These are phyloP conservation scores for Diplogelasinospora grovesii DNA, from an alignment of 495 filamentous ascomycete genomes.

Conservation along the genomic window DNA sequence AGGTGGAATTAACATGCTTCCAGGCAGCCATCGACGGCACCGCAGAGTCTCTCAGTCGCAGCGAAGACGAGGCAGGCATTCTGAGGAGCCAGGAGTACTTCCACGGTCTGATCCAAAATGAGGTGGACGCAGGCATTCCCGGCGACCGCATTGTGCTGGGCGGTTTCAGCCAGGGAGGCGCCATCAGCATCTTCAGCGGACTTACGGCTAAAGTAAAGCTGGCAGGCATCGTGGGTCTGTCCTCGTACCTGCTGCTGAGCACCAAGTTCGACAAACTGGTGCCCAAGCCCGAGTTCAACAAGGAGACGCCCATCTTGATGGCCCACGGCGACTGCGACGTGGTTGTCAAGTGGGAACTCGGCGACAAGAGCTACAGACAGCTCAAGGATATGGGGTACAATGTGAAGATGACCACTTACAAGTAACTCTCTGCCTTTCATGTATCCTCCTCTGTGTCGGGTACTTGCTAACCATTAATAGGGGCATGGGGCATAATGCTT, in stretches of 20 bases:
- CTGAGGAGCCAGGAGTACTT: conserved; percentile 65
- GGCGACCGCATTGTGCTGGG: conserved; percentile 78
- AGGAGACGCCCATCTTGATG: conserved; percentile 79
- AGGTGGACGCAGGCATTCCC: conserved; percentile 77
- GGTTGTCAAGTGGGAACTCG: conserved; percentile 63
- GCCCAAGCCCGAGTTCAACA: conserved; percentile 60
- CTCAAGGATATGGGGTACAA: conserved; percentile 61
- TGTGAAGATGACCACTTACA: conserved; percentile 70
- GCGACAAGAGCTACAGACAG: conserved; percentile 52
- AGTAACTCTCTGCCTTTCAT: conserved; percentile 39
- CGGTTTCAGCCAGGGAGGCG: conserved; percentile 53
- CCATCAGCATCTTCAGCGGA: conserved; percentile 53
- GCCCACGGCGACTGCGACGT: conserved; percentile 72
- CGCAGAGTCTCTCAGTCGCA: conserved; percentile 38
- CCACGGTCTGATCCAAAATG: conserved; percentile 71
- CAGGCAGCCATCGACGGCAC: conserved; percentile 28
- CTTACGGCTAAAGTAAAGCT: conserved; percentile 68
- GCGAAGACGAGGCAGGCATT: conserved; percentile 78
- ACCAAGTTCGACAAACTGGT: conserved; percentile 61
- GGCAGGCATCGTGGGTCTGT: conserved; percentile 81
- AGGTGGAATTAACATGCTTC: background rate
- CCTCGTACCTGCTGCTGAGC: conserved; percentile 71
- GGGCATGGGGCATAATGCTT: conserved; percentile 68
- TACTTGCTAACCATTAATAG: conserved; percentile 28
- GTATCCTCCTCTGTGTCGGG: background rate